Evolutionary conservation across 176 grass and related monocot species (phyloP), one percentile per base, ranked within the genome.

Genomic region (Avena atlantica): DNA sequence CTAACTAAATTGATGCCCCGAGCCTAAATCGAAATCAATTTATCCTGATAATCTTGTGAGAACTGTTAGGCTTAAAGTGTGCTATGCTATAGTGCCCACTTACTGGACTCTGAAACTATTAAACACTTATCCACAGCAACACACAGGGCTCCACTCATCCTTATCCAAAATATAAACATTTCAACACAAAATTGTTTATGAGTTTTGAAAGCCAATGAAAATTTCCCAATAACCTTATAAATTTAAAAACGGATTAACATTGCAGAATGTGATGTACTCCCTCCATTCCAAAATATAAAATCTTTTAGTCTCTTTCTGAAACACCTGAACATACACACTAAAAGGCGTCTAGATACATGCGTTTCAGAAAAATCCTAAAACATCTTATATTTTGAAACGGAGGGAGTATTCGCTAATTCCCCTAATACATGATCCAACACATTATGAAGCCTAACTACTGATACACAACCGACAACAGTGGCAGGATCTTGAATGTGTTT

Each of bases 401-500:
- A 34, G 31, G 31, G 31, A 34, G 53, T 63, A 34, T 51, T 64
- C 27, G 16, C 36, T 15, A 25, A 25, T 15, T 42, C 56, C 52
- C 45, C 5, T 84, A 61, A 89, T 80, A 19, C 19, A 52, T 52
- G 0, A 90, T 83, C 16, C 3, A 72, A 83, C 53, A 72, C n/a
- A 61, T 52, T 20, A 40, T 29, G 4, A 80, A 47, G 27, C 37
- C 8, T n/a, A 48, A 76, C 9, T 17, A 42, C 12, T 73, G 29
- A 63, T 63, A 63, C 6, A 11, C 40, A 60, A 85, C 71, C 8
- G 40, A 79, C n/a, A 74, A 8, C 3, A 71, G 17, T 4, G 12
- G 21, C 79, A 76, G 36, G 20, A 87, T 76, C 31, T 8, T 5
- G 52, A 69, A 48, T 24, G 17, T 1, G 6, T 78, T 9, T 3